Evolutionary conservation across 768 basidiomycete genomes (phyloP).

Genomic region (Lactifluus pinguis): DNA sequence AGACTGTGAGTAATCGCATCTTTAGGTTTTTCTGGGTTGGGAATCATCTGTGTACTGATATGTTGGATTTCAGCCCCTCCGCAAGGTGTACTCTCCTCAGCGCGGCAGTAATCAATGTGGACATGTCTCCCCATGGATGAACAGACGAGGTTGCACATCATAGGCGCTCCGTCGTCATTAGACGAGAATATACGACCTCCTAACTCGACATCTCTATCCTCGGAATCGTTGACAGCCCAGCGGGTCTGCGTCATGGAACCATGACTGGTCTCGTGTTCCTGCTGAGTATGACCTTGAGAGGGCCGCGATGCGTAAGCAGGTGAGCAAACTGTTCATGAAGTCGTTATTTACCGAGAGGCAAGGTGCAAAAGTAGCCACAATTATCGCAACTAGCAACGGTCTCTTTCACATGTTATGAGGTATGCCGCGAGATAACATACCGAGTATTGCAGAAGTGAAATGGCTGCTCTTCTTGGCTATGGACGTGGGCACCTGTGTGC

Average conservation of each 20-base stretch:
- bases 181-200: conserved; percentile 46
- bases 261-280: conserved; percentile 54
- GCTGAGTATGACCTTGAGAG: conserved; percentile 45
- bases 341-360: conserved; percentile 38
- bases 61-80: conserved; percentile 39
- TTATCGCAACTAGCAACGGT: conserved; percentile 35
- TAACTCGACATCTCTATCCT: conserved; percentile 41
- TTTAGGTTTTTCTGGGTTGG: conserved; percentile 39
- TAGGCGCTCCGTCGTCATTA: conserved; percentile 49
- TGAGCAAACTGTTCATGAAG: neutral
- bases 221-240: conserved; percentile 49
- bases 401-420: neutral
- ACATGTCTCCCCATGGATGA: conserved; percentile 46
- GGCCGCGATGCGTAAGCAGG: neutral
- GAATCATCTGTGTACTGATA: conserved; percentile 33
- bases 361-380: conserved; percentile 51
- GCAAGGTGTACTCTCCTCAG: conserved; percentile 31
- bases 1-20: conserved; percentile 46
- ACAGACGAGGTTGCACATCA: conserved; percentile 54
- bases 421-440: conserved; percentile 23
- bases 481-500: conserved; percentile 43
- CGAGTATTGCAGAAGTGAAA: conserved; percentile 48
- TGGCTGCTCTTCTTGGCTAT: conserved; percentile 34
- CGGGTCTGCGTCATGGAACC: conserved; percentile 52
- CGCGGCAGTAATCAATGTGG: conserved; percentile 49